These are phyloP conservation scores for Trichoderma sp. DNA, from an alignment of 2,329 filamentous ascomycete genomes.

Conservation along the genomic window DNA sequence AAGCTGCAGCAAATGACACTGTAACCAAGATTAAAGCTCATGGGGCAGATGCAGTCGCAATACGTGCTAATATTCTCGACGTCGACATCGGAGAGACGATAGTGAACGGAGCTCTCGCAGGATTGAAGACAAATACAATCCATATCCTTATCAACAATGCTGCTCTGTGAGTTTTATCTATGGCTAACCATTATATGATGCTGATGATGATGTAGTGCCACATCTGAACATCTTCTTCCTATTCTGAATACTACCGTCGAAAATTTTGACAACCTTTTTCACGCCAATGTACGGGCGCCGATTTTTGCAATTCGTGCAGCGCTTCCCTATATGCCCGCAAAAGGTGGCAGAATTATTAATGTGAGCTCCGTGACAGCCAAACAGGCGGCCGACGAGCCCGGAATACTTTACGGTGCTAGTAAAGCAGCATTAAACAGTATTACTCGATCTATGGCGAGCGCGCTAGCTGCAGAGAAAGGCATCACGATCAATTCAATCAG, in stretches of 20 bases:
- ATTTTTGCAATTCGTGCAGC: background rate
- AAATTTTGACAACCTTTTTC: background rate
- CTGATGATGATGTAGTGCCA: background rate
- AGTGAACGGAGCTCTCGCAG: background rate
- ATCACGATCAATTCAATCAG: slow-evolving; percentile 1
- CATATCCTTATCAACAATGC: slow-evolving; percentile 2
- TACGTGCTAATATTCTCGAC: background rate
- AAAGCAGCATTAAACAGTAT: slow-evolving; percentile 1
- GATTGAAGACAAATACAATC: background rate
- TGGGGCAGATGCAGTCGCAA: background rate
- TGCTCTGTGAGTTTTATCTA: background rate
- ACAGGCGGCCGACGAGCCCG: background rate
- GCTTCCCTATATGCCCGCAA: background rate
- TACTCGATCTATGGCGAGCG: background rate
- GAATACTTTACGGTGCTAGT: background rate
- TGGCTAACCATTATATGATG: background rate
- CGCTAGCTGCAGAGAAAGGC: background rate
- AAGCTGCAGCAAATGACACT: background rate
- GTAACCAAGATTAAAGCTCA: background rate
- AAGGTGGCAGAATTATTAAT: background rate
- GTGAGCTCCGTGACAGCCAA: background rate
- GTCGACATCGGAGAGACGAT: background rate
- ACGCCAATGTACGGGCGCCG: background rate
- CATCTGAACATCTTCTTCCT: background rate
- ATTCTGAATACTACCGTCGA: background rate